Conservation (phyloP, 1,284 basidiomycete species). For the Microbotryum violaceum region DNA sequence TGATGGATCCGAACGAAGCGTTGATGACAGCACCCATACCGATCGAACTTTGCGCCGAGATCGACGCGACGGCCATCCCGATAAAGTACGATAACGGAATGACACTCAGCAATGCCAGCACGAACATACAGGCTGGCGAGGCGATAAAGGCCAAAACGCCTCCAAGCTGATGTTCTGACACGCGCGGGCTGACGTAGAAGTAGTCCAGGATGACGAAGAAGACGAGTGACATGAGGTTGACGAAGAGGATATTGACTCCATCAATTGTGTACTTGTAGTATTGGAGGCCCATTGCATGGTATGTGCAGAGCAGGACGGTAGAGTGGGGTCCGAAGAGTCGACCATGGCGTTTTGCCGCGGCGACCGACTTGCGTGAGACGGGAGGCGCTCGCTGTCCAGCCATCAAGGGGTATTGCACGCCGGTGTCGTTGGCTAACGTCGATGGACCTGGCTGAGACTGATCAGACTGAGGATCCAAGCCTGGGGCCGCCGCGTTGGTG, state of each 20-base stretch:
- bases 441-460: too few species aligned
- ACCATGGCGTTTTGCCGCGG: constrained; percentile 50
- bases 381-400: constrained; percentile 43
- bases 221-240: constrained; percentile 88
- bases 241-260: constrained; percentile 96
- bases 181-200: constrained; percentile 66
- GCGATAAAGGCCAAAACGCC: constrained; percentile 65
- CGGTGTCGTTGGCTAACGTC: neutral
- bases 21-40: constrained; percentile 99
- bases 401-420: constrained; percentile 35
- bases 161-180: constrained; percentile 53
- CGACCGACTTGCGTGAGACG: constrained; percentile 37
- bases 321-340: constrained; percentile 45
- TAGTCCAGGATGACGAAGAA: constrained; percentile 95
- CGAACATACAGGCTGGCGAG: constrained; percentile 72
- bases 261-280: constrained; percentile 99
- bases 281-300: constrained; percentile 78
- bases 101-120: constrained; percentile 78
- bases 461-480: too few species aligned
- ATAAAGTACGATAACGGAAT: constrained; percentile 98
- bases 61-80: constrained; percentile 98
- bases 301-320: constrained; percentile 90
- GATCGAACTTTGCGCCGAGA: constrained; percentile 94
- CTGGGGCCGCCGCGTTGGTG: too few species aligned
- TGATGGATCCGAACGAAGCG: constrained; percentile 95